Evolutionary conservation across 2,329 filamentous ascomycete species (phyloP), one percentile per base, ranked within the genome.

Genomic region (Nigrospora sphaerica): DNA sequence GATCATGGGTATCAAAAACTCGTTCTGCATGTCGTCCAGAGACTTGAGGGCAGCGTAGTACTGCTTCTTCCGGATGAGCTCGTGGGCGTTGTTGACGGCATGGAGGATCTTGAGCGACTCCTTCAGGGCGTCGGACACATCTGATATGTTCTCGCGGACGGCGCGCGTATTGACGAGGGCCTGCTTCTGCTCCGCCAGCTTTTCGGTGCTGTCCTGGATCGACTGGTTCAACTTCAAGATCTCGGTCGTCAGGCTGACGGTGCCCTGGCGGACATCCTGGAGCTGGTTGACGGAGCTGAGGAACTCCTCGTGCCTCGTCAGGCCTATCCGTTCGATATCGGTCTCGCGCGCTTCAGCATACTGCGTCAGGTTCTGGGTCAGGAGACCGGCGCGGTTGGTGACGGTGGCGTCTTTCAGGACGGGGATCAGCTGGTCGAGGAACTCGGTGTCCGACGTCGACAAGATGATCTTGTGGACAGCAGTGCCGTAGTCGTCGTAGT

Each of bases 301-400:
- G 61, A 98, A 98, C 60, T 96, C 93, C 61, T 97, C 92, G 60
- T 98, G 93, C 59, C 96, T 95, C 12, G 88, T 92, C 58, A 95
- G 83, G 57, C 93, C 95, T 57, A 97, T 95, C 18, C 81, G 81
- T 69, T 98, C 93, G 54, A 98, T 97, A 57, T 97, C 91, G 13
- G 80, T 69, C 65, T 98, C 93, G 50, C 91, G 85, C 40, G 93
- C 88, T 55, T 85, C 83, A 32, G 91, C 88, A 65, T 95, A 95
- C 55, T 84, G 82, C 39, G 83, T 81, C 46, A 95, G 75, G 50
- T 86, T 86, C 57, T 91, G 85, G 42, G 90, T 80, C 36, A 98
- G 77, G 48, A 83, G 80, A 35, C 75, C 75, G 7, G 84, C 85
- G 59, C 87, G 78, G 61, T 87, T 85, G 46, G 87, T 83, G 57